These are phyloP conservation scores for Scutellaria baicalensis DNA, from an alignment of 257 asterid genomes.

Conservation along the genomic window DNA sequence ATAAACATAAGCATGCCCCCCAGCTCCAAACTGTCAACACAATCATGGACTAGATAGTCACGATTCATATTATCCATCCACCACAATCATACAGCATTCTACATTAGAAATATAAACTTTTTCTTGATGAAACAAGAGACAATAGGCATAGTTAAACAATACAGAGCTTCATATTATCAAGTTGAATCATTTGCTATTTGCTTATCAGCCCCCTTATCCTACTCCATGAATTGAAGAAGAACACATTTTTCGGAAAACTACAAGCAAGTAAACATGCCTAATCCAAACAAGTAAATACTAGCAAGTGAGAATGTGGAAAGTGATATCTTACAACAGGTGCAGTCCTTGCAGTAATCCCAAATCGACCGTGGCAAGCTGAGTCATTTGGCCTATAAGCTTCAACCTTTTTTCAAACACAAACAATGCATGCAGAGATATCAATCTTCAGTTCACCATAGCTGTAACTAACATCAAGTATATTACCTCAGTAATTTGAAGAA, in stretches of 20 bases:
- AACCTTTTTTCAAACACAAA: slow-evolving; percentile 45
- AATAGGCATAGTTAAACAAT: neutral
- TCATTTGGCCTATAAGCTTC: slow-evolving; percentile 95
- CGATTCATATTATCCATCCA: neutral
- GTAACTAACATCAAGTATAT: neutral
- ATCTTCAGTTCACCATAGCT: neutral
- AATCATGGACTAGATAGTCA: neutral
- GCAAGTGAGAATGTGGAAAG: neutral
- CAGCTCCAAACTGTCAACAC: slow-evolving; percentile 67
- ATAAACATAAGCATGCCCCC: slow-evolving; percentile 90
- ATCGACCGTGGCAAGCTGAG: slow-evolving; percentile 94
- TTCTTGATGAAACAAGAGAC: neutral
- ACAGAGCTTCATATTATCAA: neutral
- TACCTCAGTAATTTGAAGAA: slow-evolving; percentile 93
- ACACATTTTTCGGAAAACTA: neutral
- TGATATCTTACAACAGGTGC: slow-evolving; percentile 71
- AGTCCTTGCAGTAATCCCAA: slow-evolving; percentile 87
- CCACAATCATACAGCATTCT: neutral
- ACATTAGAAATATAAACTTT: too few relatives aligned
- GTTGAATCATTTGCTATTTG: neutral
- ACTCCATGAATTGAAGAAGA: neutral
- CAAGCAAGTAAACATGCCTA: neutral
- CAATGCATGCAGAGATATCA: slow-evolving; percentile 14
- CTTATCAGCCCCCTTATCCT: neutral
- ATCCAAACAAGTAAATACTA: neutral